A percentile compares a stretch with the other conserved stretches of the same genome.
These are phyloP conservation scores for Escovopsis sp. DNA, from an alignment of 2,329 filamentous ascomycete genomes.

Conservation along the genomic window DNA sequence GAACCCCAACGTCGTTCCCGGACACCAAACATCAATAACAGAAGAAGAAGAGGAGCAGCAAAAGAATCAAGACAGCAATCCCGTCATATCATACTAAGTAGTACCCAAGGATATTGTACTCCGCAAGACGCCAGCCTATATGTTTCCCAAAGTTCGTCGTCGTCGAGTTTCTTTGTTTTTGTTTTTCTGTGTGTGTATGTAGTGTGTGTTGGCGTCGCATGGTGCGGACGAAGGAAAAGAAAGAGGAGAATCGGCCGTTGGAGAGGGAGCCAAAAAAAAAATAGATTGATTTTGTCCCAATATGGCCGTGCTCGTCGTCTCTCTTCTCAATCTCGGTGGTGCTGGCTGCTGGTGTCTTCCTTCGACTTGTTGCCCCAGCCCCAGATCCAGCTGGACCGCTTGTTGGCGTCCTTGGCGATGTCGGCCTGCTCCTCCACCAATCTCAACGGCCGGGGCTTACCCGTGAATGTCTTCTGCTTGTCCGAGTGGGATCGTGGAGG, in stretches of 20 bases:
- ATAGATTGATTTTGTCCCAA: no score
- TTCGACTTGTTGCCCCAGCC: constrained; percentile 42
- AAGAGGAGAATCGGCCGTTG: neutral
- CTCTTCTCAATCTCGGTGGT: constrained; percentile 19
- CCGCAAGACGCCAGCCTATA: constrained; percentile 1
- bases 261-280: neutral
- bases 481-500: constrained; percentile 37
- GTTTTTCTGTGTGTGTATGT: neutral
- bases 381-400: constrained; percentile 49
- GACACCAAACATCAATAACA: no score
- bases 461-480: constrained; percentile 43
- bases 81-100: neutral
- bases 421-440: constrained; percentile 68
- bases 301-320: no score
- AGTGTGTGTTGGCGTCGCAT: neutral
- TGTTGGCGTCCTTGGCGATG: constrained; percentile 36
- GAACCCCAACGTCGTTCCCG: no score
- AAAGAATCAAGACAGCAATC: neutral
- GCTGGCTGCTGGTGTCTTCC: constrained; percentile 26
- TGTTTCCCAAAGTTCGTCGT: neutral
- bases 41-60: no score
- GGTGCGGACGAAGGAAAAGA: no score
- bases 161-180: no score
- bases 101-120: neutral
- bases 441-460: constrained; percentile 70